Evolutionary conservation across 139 green algal genomes (phyloP).

Genomic region (Chlamydomonas eustigma): DNA sequence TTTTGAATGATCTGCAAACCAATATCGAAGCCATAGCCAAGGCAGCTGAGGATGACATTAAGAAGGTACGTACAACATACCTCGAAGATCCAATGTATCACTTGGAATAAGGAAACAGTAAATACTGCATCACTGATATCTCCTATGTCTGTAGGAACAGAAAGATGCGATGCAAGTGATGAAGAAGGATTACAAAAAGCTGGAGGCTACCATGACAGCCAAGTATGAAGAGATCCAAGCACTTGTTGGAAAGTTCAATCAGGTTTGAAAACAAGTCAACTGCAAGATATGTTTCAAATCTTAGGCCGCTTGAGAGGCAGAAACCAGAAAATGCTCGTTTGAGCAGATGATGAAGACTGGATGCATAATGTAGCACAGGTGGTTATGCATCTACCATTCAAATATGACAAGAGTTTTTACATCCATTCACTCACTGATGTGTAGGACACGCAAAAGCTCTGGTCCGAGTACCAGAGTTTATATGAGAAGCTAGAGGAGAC

Average conservation of each 20-base stretch:
- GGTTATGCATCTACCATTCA: background rate
- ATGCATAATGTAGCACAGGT: background rate
- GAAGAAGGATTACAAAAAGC: background rate
- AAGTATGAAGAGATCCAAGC: slow-evolving; percentile 2
- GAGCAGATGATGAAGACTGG: too few relatives aligned
- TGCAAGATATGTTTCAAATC: too few relatives aligned
- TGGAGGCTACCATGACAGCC: background rate
- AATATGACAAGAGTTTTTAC: too few relatives aligned
- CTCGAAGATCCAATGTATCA: too few relatives aligned
- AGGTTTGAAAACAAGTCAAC: too few relatives aligned
- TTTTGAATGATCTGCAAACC: background rate
- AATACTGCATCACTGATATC: too few relatives aligned
- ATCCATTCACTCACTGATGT: background rate
- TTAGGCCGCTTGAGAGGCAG: too few relatives aligned
- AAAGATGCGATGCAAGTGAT: background rate
- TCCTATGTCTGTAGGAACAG: background rate
- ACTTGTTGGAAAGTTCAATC: background rate
- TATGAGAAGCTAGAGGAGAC: background rate
- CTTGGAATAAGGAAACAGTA: too few relatives aligned
- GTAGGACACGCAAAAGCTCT: background rate
- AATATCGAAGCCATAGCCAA: background rate
- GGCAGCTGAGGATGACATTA: background rate
- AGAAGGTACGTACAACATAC: background rate
- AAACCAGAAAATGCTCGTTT: too few relatives aligned
- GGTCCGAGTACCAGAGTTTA: background rate